phyloP scores from a whole-genome alignment of 345 rosid genomes.

The Citrus trifoliata region DNA sequence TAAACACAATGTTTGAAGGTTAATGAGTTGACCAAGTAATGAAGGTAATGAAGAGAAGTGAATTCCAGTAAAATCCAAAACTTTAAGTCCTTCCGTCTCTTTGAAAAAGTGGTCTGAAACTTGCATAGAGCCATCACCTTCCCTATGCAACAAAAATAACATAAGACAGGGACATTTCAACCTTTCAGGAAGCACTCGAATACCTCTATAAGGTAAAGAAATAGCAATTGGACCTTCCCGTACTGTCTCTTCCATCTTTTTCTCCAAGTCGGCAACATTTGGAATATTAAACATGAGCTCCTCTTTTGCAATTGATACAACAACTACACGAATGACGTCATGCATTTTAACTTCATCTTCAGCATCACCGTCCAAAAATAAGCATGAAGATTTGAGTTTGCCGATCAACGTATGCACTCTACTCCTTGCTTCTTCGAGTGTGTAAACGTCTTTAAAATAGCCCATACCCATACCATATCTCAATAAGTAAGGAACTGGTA shows the following conservation, averaged over 20 bases:
- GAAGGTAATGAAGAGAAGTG: neutral
- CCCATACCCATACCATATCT: conserved; percentile 12
- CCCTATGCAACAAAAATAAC: neutral
- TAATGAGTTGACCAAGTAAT: neutral
- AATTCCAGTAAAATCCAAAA: neutral
- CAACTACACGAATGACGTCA: conserved; percentile 18
- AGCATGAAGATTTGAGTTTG: conserved; percentile 13
- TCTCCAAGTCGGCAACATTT: too few relatives aligned
- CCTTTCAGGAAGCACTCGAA: too few relatives aligned
- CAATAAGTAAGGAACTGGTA: neutral
- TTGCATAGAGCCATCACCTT: accelerated
- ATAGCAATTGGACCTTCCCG: too few relatives aligned
- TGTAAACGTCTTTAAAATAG: neutral
- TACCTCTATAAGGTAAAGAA: too few relatives aligned
- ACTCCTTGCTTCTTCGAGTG: neutral
- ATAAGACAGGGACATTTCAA: conserved; percentile 10
- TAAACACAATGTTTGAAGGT: too few relatives aligned
- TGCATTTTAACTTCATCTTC: conserved; percentile 15
- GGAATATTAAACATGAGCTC: neutral
- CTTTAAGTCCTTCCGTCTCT: neutral
- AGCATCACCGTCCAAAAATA: too few relatives aligned
- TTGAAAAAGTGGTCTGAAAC: neutral
- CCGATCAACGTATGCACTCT: neutral
- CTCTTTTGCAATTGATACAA: conserved; percentile 11
- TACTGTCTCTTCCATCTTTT: too few relatives aligned